These are phyloP conservation scores for Calonectria ilicicola DNA, from an alignment of 2,329 filamentous ascomycete species.

Conservation along the genomic window DNA sequence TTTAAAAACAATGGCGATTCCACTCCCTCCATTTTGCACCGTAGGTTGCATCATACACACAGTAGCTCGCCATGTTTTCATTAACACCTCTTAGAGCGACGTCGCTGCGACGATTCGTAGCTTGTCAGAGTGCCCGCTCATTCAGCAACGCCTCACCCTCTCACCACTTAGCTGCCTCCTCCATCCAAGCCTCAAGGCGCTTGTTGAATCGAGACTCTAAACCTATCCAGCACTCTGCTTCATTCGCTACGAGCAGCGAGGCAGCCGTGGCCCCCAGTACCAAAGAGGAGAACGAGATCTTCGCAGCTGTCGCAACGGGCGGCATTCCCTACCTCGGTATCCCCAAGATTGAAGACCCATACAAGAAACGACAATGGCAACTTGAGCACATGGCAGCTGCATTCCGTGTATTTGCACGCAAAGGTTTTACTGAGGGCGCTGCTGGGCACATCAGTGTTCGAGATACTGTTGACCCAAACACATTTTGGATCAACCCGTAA, in stretches of 20 bases:
- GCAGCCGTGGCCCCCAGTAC: constrained; percentile 20
- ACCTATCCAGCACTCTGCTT: constrained; percentile 12
- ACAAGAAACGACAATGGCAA: constrained; percentile 49
- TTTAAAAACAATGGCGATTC: background rate
- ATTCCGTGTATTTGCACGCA: constrained; percentile 60
- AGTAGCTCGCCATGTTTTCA: constrained; percentile 27
- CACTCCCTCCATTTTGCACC: background rate
- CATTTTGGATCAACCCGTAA: constrained; percentile 75
- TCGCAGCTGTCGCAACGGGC: constrained; percentile 43
- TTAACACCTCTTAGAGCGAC: constrained; percentile 18
- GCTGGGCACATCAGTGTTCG: constrained; percentile 73
- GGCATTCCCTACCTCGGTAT: constrained; percentile 60
- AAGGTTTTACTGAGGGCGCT: constrained; percentile 70
- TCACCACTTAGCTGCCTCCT: constrained; percentile 7
- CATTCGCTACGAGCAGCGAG: constrained; percentile 37
- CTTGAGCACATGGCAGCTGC: constrained; percentile 58
- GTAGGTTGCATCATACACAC: background rate
- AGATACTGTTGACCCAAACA: constrained; percentile 68
- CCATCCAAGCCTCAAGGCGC: constrained; percentile 4
- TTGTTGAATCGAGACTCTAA: background rate
- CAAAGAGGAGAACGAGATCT: constrained; percentile 36
- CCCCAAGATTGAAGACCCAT: constrained; percentile 65
- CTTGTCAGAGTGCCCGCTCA: constrained; percentile 24
- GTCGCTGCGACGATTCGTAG: constrained; percentile 25
- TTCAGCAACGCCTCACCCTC: constrained; percentile 22